These are phyloP conservation scores for Leccinellum rugosiceps DNA, from an alignment of 768 basidiomycete species.

Conservation along the genomic window DNA sequence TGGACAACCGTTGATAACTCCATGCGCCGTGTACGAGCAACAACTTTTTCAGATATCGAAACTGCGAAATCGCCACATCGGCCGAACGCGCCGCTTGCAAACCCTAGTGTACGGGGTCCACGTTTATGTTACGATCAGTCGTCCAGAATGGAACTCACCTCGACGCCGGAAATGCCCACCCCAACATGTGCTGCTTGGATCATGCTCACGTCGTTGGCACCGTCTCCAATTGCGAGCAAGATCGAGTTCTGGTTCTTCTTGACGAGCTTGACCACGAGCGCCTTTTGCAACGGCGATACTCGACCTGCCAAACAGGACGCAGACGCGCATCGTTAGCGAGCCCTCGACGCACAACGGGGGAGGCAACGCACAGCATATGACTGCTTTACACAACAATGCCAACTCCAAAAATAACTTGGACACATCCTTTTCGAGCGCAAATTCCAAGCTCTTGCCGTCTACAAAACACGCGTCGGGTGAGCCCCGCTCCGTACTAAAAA, in stretches of 20 bases:
- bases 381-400: slow-evolving; percentile 97
- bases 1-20: slow-evolving; percentile 95
- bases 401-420: slow-evolving; percentile 90
- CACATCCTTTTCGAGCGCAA: slow-evolving; percentile 89
- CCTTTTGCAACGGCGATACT: slow-evolving; percentile 96
- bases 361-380: slow-evolving; percentile 78
- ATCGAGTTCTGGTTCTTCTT: slow-evolving; percentile 95
- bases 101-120: slow-evolving; percentile 48
- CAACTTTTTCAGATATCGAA: slow-evolving; percentile 91
- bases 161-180: slow-evolving; percentile 95
- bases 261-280: slow-evolving; percentile 96
- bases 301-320: slow-evolving; percentile 50
- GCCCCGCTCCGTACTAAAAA: background rate
- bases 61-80: slow-evolving; percentile 97
- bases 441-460: slow-evolving; percentile 96
- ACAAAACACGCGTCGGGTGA: background rate
- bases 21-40: slow-evolving; percentile 96
- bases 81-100: slow-evolving; percentile 97
- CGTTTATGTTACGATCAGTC: background rate
- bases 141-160: slow-evolving; percentile 46
- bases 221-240: slow-evolving; percentile 95
- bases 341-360: too few relatives aligned
- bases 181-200: slow-evolving; percentile 98
- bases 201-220: slow-evolving; percentile 99
- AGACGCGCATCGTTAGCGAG: background rate